Base-by-base conservation (phyloP, 2,329 filamentous ascomycete species). In the Phoma herbarum region DNA sequence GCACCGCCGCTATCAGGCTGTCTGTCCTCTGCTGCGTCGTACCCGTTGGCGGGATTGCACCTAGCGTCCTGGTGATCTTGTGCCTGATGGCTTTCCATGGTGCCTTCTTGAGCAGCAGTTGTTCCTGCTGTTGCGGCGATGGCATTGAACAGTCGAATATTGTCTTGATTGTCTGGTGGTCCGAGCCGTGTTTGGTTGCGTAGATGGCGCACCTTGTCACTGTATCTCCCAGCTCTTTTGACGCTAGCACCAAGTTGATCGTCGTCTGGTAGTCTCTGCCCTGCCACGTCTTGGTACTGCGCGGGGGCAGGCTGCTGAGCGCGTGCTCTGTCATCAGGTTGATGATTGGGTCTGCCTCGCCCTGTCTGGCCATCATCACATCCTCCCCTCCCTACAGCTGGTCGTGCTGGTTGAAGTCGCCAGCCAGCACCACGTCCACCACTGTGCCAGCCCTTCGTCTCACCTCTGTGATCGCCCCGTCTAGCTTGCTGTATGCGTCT, bases 321-420 rank as follows among this genome's bases (percentile, higher is more conserved):
- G 42, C 42, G 42, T 44, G 42, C 42, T 44, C 42, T 44, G 42
- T 44, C 42, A 44, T 44, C 42, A 44, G 23, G 23, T 44, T 8
- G 14, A 44, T 44, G 14, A 44, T 44, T 8, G 23, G 42, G 42
- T 44, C 42, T 28, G 42, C 42, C 10, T 44, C 42, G 23, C 42
- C 42, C 42, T 44, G 42, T 44, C 42, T 28, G 42, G 10, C 42
- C 42, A 44, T 44, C 42, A 7, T 44, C 42, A 44, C 42, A 28
- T 44, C 42, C 42, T 44, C 42, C 42, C 42, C 42, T 44, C 23
- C 42, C 42, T 14, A 44, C 12, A 44, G 23, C 42, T 44, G 23
- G 42, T 44, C 42, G 42, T 44, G 42, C 9, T 44, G 42, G 42
- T 44, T 44, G 42, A 37, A 37, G 33, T 37, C 33, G 33, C 33